phyloP scores from a whole-genome alignment of 768 basidiomycete genomes.

The Tubosaeta brunneosetosa region DNA sequence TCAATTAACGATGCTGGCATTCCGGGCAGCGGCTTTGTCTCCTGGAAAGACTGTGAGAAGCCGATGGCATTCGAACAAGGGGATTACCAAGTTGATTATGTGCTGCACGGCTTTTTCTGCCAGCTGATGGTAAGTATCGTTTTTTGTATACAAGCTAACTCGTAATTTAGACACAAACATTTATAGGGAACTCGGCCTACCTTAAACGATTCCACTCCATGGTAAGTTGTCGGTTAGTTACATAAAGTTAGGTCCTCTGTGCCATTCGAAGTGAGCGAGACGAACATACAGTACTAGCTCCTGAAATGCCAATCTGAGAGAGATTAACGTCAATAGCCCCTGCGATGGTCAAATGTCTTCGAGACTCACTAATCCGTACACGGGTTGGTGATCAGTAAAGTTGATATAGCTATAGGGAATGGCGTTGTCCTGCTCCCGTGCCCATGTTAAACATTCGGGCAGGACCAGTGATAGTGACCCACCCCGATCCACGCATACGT shows the following conservation, averaged over 20 bases:
- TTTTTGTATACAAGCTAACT: constrained; percentile 44
- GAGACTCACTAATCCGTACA: constrained; percentile 28
- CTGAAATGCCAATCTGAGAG: constrained; percentile 42
- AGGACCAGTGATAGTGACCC: constrained; percentile 13
- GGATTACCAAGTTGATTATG: constrained; percentile 41
- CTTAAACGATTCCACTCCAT: constrained; percentile 57
- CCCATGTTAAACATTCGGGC: background rate
- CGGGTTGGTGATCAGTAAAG: constrained; percentile 34
- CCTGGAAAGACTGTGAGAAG: background rate
- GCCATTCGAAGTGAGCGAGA: background rate
- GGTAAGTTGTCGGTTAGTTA: constrained; percentile 37
- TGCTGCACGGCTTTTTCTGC: constrained; percentile 49
- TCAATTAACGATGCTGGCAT: constrained; percentile 58
- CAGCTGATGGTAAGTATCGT: constrained; percentile 56
- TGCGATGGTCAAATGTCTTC: background rate
- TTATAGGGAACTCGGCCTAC: background rate
- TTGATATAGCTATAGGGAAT: constrained; percentile 38
- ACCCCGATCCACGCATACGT: constrained; percentile 58
- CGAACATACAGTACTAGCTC: constrained; percentile 40
- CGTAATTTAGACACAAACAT: background rate
- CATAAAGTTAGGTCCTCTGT: background rate
- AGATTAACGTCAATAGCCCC: background rate
- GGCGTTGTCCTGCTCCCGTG: constrained; percentile 25
- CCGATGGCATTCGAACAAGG: constrained; percentile 2
- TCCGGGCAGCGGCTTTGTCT: constrained; percentile 32